phyloP scores from a whole-genome alignment of 108 stramenopile species.

The Discostella stelligeroides region DNA sequence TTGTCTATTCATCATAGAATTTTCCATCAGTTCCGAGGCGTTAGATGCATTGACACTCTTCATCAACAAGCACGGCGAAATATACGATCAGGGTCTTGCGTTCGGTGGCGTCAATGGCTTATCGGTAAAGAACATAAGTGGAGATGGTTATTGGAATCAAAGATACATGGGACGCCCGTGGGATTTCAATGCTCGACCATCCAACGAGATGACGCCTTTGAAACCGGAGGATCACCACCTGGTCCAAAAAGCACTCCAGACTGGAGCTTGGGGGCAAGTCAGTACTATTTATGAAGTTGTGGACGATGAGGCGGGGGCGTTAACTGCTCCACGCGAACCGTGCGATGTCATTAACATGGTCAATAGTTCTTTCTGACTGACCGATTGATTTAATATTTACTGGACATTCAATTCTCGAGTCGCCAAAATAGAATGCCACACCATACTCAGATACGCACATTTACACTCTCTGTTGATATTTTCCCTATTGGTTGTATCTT shows the following conservation, averaged over 20 bases:
- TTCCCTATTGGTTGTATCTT: too few relatives aligned
- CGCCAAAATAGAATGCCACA: too few relatives aligned
- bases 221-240: constrained; percentile 57
- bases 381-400: too few relatives aligned
- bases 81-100: constrained; percentile 63
- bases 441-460: too few relatives aligned
- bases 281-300: constrained; percentile 49
- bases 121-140: constrained; percentile 46
- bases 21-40: constrained; percentile 58
- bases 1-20: constrained; percentile 34
- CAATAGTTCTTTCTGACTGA: too few relatives aligned
- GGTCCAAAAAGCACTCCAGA: constrained; percentile 56
- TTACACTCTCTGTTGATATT: too few relatives aligned
- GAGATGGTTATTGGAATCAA: constrained; percentile 59
- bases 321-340: constrained; percentile 41
- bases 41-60: constrained; percentile 45
- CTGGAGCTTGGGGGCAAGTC: constrained; percentile 56
- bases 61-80: constrained; percentile 48
- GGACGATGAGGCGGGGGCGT: constrained; percentile 41
- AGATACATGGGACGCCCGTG: constrained; percentile 52
- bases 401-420: too few relatives aligned
- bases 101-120: constrained; percentile 65
- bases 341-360: constrained; percentile 27
- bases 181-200: constrained; percentile 51
- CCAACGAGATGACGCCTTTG: constrained; percentile 50